phyloP scores from a whole-genome alignment of 208 protist genomes.

The Trypanosoma platydactyli region DNA sequence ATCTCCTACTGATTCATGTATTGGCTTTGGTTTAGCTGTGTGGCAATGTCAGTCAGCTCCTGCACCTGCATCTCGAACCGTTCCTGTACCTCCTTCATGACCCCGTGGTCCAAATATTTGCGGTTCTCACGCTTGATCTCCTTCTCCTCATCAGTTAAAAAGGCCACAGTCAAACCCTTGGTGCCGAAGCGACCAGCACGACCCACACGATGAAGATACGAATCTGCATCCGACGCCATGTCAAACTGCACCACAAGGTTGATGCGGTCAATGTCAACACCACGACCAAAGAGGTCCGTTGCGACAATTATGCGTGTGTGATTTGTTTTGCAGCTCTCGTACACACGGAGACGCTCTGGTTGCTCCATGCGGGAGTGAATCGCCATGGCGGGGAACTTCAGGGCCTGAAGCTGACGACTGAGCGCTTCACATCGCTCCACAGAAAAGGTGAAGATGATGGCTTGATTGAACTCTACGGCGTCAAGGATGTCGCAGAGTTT shows the following conservation, averaged over 20 bases:
- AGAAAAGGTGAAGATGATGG: conserved; percentile 99
- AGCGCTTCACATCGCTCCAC: conserved; percentile 94
- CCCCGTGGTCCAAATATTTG: conserved; percentile 84
- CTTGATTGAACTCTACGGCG: conserved; percentile 99
- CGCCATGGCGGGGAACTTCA: conserved; percentile 96
- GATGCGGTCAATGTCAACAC: conserved; percentile 99
- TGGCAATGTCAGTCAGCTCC: conserved; percentile 94
- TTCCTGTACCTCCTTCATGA: conserved; percentile 96
- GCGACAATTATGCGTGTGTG: conserved; percentile 98
- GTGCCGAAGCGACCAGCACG: conserved; percentile 99
- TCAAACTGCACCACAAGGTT: conserved; percentile 99
- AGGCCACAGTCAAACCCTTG: conserved; percentile 99
- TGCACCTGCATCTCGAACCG: conserved; percentile 98
- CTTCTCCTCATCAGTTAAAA: conserved; percentile 95
- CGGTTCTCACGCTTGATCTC: conserved; percentile 87
- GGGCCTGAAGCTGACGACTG: conserved; percentile 93
- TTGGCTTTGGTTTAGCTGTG: conserved; percentile 87
- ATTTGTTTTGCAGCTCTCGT: conserved; percentile 98
- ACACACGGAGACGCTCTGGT: conserved; percentile 87
- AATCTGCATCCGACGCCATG: conserved; percentile 97
- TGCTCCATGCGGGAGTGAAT: conserved; percentile 96
- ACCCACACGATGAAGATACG: conserved; percentile 98
- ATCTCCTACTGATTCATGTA: conserved; percentile 90
- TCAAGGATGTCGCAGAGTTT: conserved; percentile 98
- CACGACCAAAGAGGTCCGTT: conserved; percentile 99